A percentile compares a stretch with the other conserved stretches of the same genome.
Evolutionary conservation across 2,329 filamentous ascomycete genomes (phyloP).

Genomic region (Pseudocercospora eumusae): DNA sequence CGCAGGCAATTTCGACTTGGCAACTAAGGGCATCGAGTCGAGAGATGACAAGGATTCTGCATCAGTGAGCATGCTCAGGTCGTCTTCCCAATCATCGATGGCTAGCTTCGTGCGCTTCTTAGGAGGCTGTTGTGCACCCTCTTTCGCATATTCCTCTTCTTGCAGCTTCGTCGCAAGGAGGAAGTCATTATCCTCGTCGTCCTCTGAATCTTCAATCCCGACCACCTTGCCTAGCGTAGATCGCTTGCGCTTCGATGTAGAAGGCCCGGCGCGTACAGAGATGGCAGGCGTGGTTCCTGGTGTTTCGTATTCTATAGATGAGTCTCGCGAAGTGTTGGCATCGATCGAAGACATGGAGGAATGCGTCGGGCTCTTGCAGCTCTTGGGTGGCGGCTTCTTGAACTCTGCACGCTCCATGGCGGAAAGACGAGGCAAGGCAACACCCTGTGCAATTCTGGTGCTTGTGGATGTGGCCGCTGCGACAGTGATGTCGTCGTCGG

Average conservation of each 20-base stretch:
- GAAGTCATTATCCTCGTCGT: conserved; percentile 34
- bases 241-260: conserved; percentile 38
- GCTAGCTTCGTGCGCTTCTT: conserved; percentile 35
- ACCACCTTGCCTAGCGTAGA: conserved; percentile 32
- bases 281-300: conserved; percentile 62
- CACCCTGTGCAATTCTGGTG: conserved; percentile 22
- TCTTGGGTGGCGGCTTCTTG: conserved; percentile 24
- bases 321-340: conserved; percentile 40
- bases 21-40: conserved; percentile 21
- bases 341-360: conserved; percentile 29
- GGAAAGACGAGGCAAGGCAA: conserved; percentile 22
- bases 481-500: not conserved
- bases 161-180: conserved; percentile 39
- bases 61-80: conserved; percentile 37
- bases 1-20: conserved; percentile 6
- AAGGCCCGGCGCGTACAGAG: conserved; percentile 39
- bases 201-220: conserved; percentile 33
- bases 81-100: conserved; percentile 37
- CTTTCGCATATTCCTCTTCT: conserved; percentile 40
- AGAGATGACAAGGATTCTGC: conserved; percentile 31
- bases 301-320: conserved; percentile 59
- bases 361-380: conserved; percentile 27
- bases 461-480: conserved; percentile 7
- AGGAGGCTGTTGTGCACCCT: conserved; percentile 21
- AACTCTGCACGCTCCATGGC: conserved; percentile 25